Evolutionary conservation across 768 basidiomycete species (phyloP).

Genomic region (Russula lepida): DNA sequence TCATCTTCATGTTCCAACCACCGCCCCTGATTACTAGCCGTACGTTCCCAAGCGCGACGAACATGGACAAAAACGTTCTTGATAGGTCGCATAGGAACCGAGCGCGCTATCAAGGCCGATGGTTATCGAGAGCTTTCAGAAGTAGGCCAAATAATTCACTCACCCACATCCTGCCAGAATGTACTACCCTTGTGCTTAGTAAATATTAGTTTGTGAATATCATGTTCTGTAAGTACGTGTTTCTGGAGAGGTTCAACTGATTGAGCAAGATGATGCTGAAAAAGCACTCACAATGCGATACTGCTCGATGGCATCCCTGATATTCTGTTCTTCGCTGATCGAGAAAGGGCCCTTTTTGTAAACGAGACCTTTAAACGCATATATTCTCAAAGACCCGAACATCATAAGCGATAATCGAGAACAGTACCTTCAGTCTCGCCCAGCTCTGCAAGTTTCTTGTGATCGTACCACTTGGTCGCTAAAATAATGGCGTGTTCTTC

Average conservation of each 20-base stretch:
- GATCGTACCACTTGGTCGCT: slow-evolving; percentile 6
- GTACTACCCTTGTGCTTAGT: slow-evolving; percentile 3
- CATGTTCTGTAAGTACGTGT: not conserved
- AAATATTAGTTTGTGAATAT: not conserved
- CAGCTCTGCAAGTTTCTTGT: not conserved
- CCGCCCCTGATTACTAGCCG: not conserved
- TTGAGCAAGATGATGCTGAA: not conserved
- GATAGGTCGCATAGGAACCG: slow-evolving; percentile 8
- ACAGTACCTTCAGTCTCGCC: slow-evolving; percentile 3
- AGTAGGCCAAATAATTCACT: not conserved
- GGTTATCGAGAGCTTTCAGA: not conserved
- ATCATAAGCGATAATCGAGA: not conserved
- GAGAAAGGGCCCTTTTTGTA: slow-evolving; percentile 7
- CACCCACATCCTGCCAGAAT: slow-evolving; percentile 3
- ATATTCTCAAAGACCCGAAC: too few species aligned
- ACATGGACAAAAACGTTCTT: slow-evolving; percentile 9
- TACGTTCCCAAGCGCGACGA: slow-evolving; percentile 8
- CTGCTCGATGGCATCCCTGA: not conserved
- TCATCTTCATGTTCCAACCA: not conserved
- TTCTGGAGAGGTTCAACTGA: not conserved
- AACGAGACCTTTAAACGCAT: not conserved
- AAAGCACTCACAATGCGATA: slow-evolving; percentile 6
- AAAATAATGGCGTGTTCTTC: not conserved
- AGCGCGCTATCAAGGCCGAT: not conserved
- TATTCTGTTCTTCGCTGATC: not conserved